Percentiles rank a stretch among this genome's conserved stretches.
Conservation (phyloP, 768 basidiomycete genomes). For the Panus rudis region DNA sequence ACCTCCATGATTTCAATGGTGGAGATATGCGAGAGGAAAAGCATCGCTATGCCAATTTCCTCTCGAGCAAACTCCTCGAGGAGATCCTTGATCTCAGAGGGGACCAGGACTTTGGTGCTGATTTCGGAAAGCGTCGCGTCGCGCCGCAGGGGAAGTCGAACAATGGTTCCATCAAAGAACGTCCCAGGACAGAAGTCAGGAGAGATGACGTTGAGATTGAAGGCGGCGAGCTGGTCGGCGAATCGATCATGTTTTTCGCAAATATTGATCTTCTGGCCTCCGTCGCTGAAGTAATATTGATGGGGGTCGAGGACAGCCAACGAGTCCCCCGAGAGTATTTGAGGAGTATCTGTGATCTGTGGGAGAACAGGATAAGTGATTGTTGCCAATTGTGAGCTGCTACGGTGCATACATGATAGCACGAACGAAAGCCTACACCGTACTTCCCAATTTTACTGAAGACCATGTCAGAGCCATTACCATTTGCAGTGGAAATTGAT, state of each 20-base stretch:
- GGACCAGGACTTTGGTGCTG: conserved; percentile 26
- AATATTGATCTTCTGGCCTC: conserved; percentile 27
- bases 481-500: conserved; percentile 6
- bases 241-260: conserved; percentile 14
- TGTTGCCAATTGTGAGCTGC: no score
- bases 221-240: conserved; percentile 28
- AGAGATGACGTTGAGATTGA: conserved; percentile 12
- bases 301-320: conserved; percentile 41
- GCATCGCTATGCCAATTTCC: conserved; percentile 33
- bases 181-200: conserved; percentile 16
- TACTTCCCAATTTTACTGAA: conserved; percentile 48
- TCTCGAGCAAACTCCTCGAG: conserved; percentile 34
- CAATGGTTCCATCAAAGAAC: conserved; percentile 34
- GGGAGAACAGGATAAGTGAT: not conserved
- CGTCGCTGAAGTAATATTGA: conserved; percentile 18
- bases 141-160: conserved; percentile 41
- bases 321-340: conserved; percentile 35
- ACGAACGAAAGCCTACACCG: conserved; percentile 43
- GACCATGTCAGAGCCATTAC: conserved; percentile 2
- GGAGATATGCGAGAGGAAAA: conserved; percentile 36
- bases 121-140: conserved; percentile 23
- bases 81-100: conserved; percentile 30
- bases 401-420: conserved; percentile 37
- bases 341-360: conserved; percentile 45
- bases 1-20: conserved; percentile 36